Conservation (phyloP, 2,329 filamentous ascomycete species). For the Sporothrix pseudoabietina region DNA sequence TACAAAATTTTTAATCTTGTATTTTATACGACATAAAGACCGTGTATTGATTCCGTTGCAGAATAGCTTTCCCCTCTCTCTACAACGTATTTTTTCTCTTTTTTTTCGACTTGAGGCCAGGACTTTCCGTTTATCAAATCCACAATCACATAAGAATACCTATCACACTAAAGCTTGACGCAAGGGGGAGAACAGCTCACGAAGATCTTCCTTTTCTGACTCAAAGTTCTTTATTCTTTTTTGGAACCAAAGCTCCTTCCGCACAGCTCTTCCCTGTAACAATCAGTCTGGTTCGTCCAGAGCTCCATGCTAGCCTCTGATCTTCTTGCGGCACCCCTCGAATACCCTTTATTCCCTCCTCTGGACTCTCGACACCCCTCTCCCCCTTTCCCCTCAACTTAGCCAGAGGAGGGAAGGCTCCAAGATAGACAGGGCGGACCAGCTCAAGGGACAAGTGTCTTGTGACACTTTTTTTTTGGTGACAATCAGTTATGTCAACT, state of each 20-base stretch:
- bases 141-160: background rate
- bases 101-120: background rate
- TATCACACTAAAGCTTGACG: background rate
- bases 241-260: background rate
- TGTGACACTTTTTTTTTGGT: conserved; percentile 6
- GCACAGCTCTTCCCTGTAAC: background rate
- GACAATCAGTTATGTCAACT: background rate
- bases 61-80: background rate
- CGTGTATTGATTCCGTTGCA: background rate
- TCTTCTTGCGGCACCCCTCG: background rate
- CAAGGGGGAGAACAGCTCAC: background rate
- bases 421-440: background rate
- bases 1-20: background rate
- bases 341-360: background rate
- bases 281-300: background rate
- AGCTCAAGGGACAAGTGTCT: background rate
- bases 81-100: background rate
- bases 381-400: conserved; percentile 1
- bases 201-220: background rate
- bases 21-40: background rate
- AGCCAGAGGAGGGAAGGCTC: background rate
- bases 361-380: background rate
- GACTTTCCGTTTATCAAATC: background rate
- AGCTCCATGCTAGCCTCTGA: background rate
- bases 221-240: background rate